Conservation (phyloP, 2,329 filamentous ascomycete species). For the Penicillium thymicola region DNA sequence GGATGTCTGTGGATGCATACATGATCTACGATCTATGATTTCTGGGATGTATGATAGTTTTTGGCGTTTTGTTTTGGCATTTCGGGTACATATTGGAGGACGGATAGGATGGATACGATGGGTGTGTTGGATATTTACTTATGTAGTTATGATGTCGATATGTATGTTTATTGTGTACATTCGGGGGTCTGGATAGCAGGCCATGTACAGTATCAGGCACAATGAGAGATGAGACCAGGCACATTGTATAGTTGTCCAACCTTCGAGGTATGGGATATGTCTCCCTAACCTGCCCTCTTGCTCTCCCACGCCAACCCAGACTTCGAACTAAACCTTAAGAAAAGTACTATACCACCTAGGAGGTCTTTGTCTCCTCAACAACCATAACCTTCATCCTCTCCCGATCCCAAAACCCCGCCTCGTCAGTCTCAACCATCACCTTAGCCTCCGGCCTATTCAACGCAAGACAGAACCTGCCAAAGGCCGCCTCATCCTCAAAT, state of each 20-base stretch:
- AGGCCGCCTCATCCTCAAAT: not conserved
- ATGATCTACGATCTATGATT: not conserved
- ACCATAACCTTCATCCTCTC: not conserved
- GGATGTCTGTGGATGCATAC: not conserved
- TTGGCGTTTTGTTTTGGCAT: not conserved
- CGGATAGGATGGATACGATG: not conserved
- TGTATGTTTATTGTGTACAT: slow-evolving; percentile 2
- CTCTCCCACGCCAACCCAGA: not conserved
- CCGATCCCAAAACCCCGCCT: slow-evolving; percentile 2
- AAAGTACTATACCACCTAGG: not conserved
- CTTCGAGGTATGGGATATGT: too few relatives aligned
- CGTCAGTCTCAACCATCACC: not conserved
- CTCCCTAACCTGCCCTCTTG: not conserved
- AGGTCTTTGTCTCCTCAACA: not conserved
- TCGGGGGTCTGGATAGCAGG: not conserved
- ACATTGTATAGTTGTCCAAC: not conserved
- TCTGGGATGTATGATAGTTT: not conserved
- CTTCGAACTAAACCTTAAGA: too few relatives aligned
- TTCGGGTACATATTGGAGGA: not conserved
- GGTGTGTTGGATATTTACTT: not conserved
- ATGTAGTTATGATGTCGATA: not conserved
- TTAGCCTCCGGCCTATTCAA: not conserved
- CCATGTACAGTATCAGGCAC: slow-evolving; percentile 6
- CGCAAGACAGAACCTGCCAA: not conserved
- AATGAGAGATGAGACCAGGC: not conserved